Percentiles rank a stretch among this genome's conserved stretches.
phyloP scores from a whole-genome alignment of 768 basidiomycete genomes.

The Amanita exitialis region DNA sequence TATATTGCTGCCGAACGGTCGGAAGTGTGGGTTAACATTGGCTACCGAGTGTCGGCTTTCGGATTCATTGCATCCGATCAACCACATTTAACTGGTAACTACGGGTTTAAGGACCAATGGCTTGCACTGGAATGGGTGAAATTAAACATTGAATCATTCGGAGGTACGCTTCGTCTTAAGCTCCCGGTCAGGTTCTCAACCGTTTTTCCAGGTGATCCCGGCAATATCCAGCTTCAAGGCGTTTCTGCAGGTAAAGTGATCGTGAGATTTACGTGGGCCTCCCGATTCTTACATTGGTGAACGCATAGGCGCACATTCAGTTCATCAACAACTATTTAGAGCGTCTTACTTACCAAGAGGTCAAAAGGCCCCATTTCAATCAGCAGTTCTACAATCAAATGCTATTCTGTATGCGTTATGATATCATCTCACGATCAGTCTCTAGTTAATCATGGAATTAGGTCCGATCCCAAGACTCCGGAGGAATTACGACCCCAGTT shows the following conservation, averaged over 20 bases:
- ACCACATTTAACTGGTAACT: conserved; percentile 59
- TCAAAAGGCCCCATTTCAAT: conserved; percentile 50
- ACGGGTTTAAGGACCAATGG: conserved; percentile 84
- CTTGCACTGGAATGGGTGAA: conserved; percentile 63
- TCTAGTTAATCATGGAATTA: conserved; percentile 9
- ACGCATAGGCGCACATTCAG: conserved; percentile 53
- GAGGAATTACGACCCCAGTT: conserved; percentile 53
- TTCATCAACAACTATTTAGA: conserved; percentile 66
- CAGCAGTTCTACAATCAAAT: conserved; percentile 65
- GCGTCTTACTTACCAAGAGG: conserved; percentile 52
- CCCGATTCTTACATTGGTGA: not conserved
- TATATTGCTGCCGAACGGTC: conserved; percentile 52
- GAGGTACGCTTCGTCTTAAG: conserved; percentile 32
- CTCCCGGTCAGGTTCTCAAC: not conserved
- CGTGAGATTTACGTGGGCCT: no score
- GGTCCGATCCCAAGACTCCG: conserved; percentile 50
- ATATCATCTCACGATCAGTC: not conserved
- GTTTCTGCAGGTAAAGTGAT: conserved; percentile 52
- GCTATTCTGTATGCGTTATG: conserved; percentile 49
- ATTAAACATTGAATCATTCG: conserved; percentile 57
- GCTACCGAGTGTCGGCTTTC: conserved; percentile 67
- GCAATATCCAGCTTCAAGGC: conserved; percentile 52
- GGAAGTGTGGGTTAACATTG: conserved; percentile 71
- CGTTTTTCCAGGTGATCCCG: conserved; percentile 38
- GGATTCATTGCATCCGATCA: conserved; percentile 64